phyloP scores from a whole-genome alignment of 176 grass and related monocot genomes.

The Eragrostis nindensis region DNA sequence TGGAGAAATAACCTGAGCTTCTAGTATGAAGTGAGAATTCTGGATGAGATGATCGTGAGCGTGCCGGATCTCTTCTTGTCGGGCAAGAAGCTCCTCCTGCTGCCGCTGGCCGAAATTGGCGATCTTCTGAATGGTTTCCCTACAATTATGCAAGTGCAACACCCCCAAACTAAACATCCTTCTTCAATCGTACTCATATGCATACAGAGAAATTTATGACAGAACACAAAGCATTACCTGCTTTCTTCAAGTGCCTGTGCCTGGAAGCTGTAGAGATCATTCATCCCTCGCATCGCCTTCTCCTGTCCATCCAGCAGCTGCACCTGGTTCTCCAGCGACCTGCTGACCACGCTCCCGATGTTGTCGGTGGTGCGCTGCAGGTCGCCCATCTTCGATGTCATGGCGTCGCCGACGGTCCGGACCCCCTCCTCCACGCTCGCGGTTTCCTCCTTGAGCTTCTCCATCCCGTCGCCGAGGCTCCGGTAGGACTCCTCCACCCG shows the following conservation, averaged over 20 bases:
- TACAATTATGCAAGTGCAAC: background rate
- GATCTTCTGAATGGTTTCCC: constrained; percentile 53
- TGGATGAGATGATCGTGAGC: constrained; percentile 58
- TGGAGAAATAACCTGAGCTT: constrained; percentile 45
- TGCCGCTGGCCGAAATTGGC: constrained; percentile 59
- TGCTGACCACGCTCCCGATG: constrained; percentile 41
- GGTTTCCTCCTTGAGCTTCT: constrained; percentile 44
- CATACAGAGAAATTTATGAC: no score
- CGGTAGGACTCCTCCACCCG: constrained; percentile 49
- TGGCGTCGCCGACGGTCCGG: constrained; percentile 45
- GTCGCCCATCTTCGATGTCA: constrained; percentile 56
- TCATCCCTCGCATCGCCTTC: constrained; percentile 40
- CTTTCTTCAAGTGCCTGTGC: constrained; percentile 58
- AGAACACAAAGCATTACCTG: constrained; percentile 33
- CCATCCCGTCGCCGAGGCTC: constrained; percentile 52
- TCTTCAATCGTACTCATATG: no score
- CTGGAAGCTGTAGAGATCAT: constrained; percentile 47
- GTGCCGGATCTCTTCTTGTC: constrained; percentile 64
- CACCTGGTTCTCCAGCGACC: constrained; percentile 65
- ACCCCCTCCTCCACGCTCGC: constrained; percentile 58
- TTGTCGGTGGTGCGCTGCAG: constrained; percentile 60
- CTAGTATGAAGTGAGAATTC: constrained; percentile 63
- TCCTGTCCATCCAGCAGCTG: constrained; percentile 56
- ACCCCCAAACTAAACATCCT: background rate
- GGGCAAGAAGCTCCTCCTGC: constrained; percentile 58